phyloP scores from a whole-genome alignment of 108 stramenopile genomes.

The Craspedostauros australis region DNA sequence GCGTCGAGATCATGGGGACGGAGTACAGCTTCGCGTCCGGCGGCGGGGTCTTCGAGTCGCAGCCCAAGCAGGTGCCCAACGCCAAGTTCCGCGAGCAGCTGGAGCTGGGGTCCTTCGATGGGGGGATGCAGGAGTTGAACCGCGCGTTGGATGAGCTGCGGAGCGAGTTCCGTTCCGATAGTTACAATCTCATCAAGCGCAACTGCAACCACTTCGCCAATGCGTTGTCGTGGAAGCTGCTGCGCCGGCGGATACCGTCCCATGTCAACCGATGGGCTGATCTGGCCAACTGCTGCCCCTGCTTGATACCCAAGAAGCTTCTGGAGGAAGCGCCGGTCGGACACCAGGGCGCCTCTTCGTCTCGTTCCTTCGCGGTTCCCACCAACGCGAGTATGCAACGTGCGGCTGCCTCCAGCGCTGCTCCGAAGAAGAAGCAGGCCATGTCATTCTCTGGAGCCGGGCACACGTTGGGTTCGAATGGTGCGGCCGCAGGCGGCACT shows the following conservation, averaged over 20 bases:
- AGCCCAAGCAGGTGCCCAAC: slow-evolving; percentile 55
- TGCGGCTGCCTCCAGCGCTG: too few species aligned
- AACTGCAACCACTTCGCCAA: slow-evolving; percentile 95
- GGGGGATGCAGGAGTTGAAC: slow-evolving; percentile 57
- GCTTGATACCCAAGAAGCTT: slow-evolving; percentile 71
- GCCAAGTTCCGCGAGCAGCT: slow-evolving; percentile 60
- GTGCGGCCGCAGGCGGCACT: not conserved
- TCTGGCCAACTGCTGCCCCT: slow-evolving; percentile 73
- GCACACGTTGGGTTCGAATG: slow-evolving; percentile 29
- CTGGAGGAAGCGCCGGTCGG: slow-evolving; percentile 79
- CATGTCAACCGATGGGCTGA: slow-evolving; percentile 86
- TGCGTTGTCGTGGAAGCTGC: slow-evolving; percentile 69
- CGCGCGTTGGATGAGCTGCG: slow-evolving; percentile 63
- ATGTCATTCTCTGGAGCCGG: slow-evolving; percentile 50
- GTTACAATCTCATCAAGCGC: slow-evolving; percentile 65
- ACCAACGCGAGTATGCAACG: slow-evolving; percentile 35
- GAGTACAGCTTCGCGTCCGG: slow-evolving; percentile 82
- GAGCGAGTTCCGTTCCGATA: slow-evolving; percentile 56
- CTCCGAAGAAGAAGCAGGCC: too few species aligned
- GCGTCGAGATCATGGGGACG: slow-evolving; percentile 72
- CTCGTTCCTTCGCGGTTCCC: slow-evolving; percentile 39
- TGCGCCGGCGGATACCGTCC: slow-evolving; percentile 55
- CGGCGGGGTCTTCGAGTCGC: slow-evolving; percentile 72
- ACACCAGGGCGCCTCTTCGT: slow-evolving; percentile 25
- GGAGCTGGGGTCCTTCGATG: slow-evolving; percentile 74